These are phyloP conservation scores for Heritiera littoralis DNA, from an alignment of 345 rosid species.

Conservation along the genomic window DNA sequence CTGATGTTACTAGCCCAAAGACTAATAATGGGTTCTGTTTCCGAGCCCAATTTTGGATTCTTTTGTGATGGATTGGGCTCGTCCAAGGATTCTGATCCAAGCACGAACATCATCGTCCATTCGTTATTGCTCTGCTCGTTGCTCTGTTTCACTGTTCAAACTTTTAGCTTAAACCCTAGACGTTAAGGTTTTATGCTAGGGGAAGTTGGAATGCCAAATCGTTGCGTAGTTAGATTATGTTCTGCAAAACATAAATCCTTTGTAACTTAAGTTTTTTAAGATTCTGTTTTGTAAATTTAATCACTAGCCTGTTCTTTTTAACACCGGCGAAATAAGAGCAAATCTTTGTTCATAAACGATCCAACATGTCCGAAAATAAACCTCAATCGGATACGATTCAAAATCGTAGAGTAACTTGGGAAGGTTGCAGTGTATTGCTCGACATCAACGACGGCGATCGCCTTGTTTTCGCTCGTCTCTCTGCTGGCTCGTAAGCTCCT, in stretches of 20 bases:
- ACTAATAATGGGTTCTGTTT: not conserved
- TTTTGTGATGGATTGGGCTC: not conserved
- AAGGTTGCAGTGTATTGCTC: slow-evolving; percentile 92
- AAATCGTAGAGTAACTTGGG: slow-evolving; percentile 70
- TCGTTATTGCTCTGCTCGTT: too few species aligned
- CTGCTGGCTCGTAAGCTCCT: slow-evolving; percentile 69
- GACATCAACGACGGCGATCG: slow-evolving; percentile 98
- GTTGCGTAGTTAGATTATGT: not conserved
- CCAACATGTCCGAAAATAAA: slow-evolving; percentile 24
- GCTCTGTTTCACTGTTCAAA: not conserved
- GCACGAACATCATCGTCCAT: not conserved
- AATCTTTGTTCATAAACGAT: not conserved
- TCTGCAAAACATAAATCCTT: not conserved
- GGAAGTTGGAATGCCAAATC: not conserved
- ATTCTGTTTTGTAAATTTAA: not conserved
- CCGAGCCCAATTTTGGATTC: not conserved
- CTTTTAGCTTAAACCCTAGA: not conserved
- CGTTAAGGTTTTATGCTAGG: not conserved
- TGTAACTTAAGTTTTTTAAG: not conserved
- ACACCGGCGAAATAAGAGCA: not conserved
- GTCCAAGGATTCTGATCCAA: not conserved
- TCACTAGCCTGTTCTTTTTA: not conserved
- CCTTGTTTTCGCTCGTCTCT: slow-evolving; percentile 85
- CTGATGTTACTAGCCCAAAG: not conserved
- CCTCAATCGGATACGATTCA: slow-evolving; percentile 16